phyloP scores from a whole-genome alignment of 2,329 filamentous ascomycete genomes.

The Hymenoscyphus scutula region DNA sequence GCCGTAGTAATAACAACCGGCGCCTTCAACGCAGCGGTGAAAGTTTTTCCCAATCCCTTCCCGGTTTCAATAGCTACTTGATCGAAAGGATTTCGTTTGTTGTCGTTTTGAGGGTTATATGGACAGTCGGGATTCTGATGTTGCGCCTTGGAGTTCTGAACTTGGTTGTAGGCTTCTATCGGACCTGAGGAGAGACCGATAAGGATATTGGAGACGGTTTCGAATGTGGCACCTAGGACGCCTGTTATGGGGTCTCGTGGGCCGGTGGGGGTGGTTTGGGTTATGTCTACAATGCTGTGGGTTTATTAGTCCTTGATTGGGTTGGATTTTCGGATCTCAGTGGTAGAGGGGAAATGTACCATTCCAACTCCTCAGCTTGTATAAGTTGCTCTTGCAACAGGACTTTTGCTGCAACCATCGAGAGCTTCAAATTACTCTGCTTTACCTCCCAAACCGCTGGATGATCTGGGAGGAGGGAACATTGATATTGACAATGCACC shows the following conservation, averaged over 20 bases:
- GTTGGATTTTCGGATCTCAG: no score
- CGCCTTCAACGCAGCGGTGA: constrained; percentile 26
- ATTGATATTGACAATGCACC: neutral
- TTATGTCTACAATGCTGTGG: neutral
- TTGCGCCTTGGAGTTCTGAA: constrained; percentile 16
- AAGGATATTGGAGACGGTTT: constrained; percentile 19
- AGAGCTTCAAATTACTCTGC: constrained; percentile 11
- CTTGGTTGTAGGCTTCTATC: constrained; percentile 18
- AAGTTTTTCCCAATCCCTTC: constrained; percentile 26
- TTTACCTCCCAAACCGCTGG: constrained; percentile 6
- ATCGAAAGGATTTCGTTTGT: constrained; percentile 3
- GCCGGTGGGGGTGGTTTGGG: neutral
- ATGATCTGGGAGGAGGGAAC: constrained; percentile 6
- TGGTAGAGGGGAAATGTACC: constrained; percentile 9
- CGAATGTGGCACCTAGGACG: constrained; percentile 16
- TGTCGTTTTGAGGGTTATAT: neutral
- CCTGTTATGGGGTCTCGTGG: constrained; percentile 23
- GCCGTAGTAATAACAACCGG: constrained; percentile 51
- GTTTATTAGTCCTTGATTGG: neutral
- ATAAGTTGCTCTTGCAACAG: constrained; percentile 15
- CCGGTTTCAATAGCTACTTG: constrained; percentile 20
- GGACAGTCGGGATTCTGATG: neutral
- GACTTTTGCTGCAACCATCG: constrained; percentile 18
- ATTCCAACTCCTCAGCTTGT: constrained; percentile 8
- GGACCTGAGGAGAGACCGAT: constrained; percentile 24